Conservation (phyloP, 139 green algal genomes). For the Tetraselmis chui region DNA sequence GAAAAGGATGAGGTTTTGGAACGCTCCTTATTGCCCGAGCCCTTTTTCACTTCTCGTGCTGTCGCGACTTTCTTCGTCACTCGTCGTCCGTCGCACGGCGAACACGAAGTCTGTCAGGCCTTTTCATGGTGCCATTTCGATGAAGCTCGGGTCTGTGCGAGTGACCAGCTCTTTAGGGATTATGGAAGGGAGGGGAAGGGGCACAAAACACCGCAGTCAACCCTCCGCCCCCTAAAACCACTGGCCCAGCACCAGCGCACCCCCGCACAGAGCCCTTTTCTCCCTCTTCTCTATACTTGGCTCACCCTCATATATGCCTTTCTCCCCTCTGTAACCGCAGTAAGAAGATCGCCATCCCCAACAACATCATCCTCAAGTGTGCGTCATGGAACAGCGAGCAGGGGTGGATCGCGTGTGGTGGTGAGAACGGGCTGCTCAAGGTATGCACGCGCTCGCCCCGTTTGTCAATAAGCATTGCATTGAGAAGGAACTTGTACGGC, state of each 20-base stretch:
- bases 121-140: no score
- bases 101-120: no score
- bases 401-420: slow-evolving; percentile 71
- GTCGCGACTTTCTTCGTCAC: no score
- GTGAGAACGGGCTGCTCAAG: slow-evolving; percentile 73
- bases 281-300: neutral
- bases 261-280: neutral
- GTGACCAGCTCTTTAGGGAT: no score
- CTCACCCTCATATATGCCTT: slow-evolving; percentile 6
- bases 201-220: no score
- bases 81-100: no score
- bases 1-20: neutral
- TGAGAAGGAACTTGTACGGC: neutral
- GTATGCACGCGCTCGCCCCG: slow-evolving; percentile 20
- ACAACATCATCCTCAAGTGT: slow-evolving; percentile 52
- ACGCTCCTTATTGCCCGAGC: neutral
- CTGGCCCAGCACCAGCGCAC: neutral
- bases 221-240: neutral
- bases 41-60: no score
- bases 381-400: slow-evolving; percentile 65
- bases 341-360: slow-evolving; percentile 85
- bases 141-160: no score
- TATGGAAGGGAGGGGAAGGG: no score
- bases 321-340: no score
- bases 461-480: neutral